Evolutionary conservation across 441 rosid species (phyloP).

Genomic region (Eutrema salsugineum): DNA sequence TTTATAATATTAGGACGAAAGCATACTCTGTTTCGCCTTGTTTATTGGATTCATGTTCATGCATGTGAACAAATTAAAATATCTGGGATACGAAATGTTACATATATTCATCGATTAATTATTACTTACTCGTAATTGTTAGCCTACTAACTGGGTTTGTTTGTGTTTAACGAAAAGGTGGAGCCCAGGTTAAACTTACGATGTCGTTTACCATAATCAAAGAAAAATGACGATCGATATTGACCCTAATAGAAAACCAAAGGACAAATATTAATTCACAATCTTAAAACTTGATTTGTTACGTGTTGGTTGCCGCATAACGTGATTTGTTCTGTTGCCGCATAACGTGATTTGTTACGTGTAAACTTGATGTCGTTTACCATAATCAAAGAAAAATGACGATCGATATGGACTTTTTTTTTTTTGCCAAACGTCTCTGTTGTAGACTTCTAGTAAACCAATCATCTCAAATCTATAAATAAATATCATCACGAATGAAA

Average conservation of each 20-base stretch:
- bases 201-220: constrained; percentile 8
- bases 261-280: not conserved
- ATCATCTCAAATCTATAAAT: not conserved
- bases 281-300: constrained; percentile 5
- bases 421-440: no score
- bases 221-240: not conserved
- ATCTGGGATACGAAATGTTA: not conserved
- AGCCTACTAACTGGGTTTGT: constrained; percentile 14
- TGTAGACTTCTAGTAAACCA: not conserved
- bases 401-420: not conserved
- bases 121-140: not conserved
- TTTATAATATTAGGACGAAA: not conserved
- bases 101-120: not conserved
- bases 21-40: not conserved
- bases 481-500: not conserved
- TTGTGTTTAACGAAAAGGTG: constrained; percentile 14
- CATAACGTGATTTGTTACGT: no score
- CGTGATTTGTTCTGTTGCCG: no score
- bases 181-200: not conserved
- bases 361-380: constrained; percentile 6
- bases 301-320: constrained; percentile 1
- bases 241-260: constrained; percentile 8
- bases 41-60: constrained; percentile 16
- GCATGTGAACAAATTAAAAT: not conserved
- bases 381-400: not conserved